phyloP scores from a whole-genome alignment of 2,329 filamentous ascomycete genomes.

The Fusarium caatingaense region DNA sequence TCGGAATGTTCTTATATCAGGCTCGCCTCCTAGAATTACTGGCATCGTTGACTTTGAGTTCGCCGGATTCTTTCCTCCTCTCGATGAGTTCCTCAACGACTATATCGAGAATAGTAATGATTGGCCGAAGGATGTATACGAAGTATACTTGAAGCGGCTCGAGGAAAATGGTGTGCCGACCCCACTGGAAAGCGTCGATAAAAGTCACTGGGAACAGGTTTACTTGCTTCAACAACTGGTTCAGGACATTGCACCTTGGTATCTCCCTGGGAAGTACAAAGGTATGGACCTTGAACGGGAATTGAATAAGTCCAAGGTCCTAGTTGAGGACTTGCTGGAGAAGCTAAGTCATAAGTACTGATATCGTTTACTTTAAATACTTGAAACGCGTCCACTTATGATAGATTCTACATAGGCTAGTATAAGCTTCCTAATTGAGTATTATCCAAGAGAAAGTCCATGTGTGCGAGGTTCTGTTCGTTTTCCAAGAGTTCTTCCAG shows the following conservation, averaged over 20 bases:
- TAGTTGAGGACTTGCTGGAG: background rate
- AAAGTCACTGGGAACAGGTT: background rate
- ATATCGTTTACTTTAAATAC: no score
- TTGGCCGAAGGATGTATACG: constrained; percentile 1
- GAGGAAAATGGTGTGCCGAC: background rate
- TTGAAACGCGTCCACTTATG: no score
- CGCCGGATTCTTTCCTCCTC: constrained; percentile 7
- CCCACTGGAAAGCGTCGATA: background rate
- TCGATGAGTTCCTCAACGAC: constrained; percentile 19
- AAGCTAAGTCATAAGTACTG: background rate
- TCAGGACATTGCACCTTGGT: constrained; percentile 15
- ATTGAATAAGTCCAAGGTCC: background rate
- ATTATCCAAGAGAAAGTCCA: no score
- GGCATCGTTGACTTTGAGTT: constrained; percentile 26
- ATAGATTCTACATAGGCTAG: no score
- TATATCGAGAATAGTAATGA: background rate
- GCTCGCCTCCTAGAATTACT: background rate
- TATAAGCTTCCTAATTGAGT: no score
- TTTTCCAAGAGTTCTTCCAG: no score
- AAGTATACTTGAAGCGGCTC: background rate
- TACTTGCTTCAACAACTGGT: constrained; percentile 1
- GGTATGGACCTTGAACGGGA: background rate
- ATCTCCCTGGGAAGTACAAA: background rate
- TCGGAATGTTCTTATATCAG: constrained; percentile 12
- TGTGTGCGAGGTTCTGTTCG: no score